Conservation (phyloP, 176 grass and related monocot genomes). For the Zea luxurians region DNA sequence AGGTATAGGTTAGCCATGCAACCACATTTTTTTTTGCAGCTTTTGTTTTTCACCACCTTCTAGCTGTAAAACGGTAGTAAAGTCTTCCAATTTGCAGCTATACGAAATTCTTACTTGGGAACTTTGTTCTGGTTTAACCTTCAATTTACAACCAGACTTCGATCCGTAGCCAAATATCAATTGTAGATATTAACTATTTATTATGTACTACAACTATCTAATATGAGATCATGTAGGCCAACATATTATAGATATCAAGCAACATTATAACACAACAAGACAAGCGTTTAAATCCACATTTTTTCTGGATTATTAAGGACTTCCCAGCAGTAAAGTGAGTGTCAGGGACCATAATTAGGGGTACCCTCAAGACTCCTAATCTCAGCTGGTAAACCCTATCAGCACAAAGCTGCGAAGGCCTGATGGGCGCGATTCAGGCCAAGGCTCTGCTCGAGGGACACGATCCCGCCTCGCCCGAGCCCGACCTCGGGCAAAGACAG, state of each 20-base stretch:
- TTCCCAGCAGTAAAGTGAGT: neutral
- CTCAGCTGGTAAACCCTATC: too few relatives aligned
- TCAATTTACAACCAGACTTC: neutral
- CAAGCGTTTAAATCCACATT: neutral
- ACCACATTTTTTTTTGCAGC: neutral
- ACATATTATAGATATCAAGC: neutral
- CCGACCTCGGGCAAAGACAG: too few relatives aligned
- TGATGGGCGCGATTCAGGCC: too few relatives aligned
- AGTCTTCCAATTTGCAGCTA: neutral
- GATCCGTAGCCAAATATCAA: neutral
- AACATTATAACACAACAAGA: neutral
- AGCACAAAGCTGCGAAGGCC: too few relatives aligned
- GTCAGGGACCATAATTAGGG: too few relatives aligned
- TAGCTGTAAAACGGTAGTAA: neutral
- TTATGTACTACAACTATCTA: neutral
- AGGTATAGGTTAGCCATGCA: neutral
- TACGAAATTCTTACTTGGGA: neutral
- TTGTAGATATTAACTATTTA: neutral
- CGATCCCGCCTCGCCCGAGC: too few relatives aligned
- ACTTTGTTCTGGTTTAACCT: neutral
- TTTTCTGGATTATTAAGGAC: neutral
- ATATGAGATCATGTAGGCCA: neutral
- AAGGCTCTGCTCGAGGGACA: too few relatives aligned
- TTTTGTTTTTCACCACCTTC: conserved; percentile 8
- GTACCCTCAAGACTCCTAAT: too few relatives aligned